Evolutionary conservation across 805 yeast species (phyloP), one percentile per base, ranked within the genome.

Genomic region (Candida patagonica): DNA sequence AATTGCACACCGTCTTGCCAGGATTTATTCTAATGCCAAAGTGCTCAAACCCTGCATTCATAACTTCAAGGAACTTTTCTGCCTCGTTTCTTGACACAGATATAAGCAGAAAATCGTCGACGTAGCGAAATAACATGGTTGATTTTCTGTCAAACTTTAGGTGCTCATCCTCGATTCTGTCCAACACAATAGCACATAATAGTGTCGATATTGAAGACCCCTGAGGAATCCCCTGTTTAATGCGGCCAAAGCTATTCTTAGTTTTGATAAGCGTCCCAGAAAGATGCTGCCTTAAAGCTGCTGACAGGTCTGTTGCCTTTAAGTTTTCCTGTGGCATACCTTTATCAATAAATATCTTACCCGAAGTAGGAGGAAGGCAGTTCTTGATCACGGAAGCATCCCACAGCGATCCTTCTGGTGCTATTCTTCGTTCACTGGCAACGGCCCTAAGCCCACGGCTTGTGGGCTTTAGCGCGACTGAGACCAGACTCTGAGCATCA

Each of bases 21-120:
- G 55, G 53, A 24, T 66, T 74, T 15, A 65, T 62, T 30, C 22
- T 43, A 0, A 70, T 64, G 20, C 69, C 67, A 42, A 65, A 76
- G 2, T 65, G 66, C 0, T 57, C 50, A 37, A 73, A 63, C 2
- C 73, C 73, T 12, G 48, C 32, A 1, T 48, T 37, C 29, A 70
- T 61, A 6, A 56, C 17, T 1, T 42, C 42, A 33, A 55, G 49
- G 30, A 69, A 55, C 2, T 40, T 41, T 1, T 42, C 30, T 0
- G 76, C 66, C 8, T 55, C 50, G 0, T 42, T 38, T 8, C 49
- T 21, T 26, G 65, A 54, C 0, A 75, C 63, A 0, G 92, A 70
- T 0, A 88, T 59, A n/a, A 85, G 65, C 21, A 88, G 54, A 51
- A 88, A 88, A 55, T 88, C 97, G 59, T 88, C 97, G 0, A 86